These are phyloP conservation scores for Polytrichum commune DNA, from an alignment of 225 moss, liverwort and hornwort species.

Conservation along the genomic window DNA sequence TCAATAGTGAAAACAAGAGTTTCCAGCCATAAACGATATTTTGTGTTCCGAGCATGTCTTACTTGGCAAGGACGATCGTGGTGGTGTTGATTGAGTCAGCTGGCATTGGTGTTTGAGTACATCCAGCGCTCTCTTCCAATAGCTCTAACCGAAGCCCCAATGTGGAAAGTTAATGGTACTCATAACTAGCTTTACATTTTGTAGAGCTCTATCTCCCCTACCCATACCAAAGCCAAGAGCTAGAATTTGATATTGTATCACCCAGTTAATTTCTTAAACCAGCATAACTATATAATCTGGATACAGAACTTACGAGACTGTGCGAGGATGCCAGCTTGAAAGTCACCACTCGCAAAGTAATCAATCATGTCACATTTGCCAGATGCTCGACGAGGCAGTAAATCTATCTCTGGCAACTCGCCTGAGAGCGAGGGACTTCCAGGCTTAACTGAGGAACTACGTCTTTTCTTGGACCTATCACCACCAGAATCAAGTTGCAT, in stretches of 20 bases:
- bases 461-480: slow-evolving; percentile 36
- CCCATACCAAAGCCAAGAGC: no score
- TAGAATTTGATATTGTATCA: background rate
- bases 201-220: no score
- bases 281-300: background rate
- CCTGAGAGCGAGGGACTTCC: slow-evolving; percentile 44
- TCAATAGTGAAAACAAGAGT: no score
- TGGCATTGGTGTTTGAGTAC: slow-evolving; percentile 48
- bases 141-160: slow-evolving; percentile 27
- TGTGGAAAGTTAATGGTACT: background rate
- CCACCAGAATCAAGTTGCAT: background rate
- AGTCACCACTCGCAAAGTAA: slow-evolving; percentile 52
- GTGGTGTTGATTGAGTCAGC: slow-evolving; percentile 52
- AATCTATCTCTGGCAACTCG: slow-evolving; percentile 43
- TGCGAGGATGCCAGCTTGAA: slow-evolving; percentile 54
- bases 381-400: slow-evolving; percentile 31
- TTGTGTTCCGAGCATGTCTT: slow-evolving; percentile 7
- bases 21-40: background rate
- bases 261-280: background rate
- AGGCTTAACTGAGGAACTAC: slow-evolving; percentile 17
- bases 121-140: slow-evolving; percentile 46
- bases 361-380: slow-evolving; percentile 44
- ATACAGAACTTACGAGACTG: slow-evolving; percentile 46
- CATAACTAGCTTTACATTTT: no score
- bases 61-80: slow-evolving; percentile 54